Evolutionary conservation across 2,329 filamentous ascomycete species (phyloP).

Genomic region (Exophiala calicioides): DNA sequence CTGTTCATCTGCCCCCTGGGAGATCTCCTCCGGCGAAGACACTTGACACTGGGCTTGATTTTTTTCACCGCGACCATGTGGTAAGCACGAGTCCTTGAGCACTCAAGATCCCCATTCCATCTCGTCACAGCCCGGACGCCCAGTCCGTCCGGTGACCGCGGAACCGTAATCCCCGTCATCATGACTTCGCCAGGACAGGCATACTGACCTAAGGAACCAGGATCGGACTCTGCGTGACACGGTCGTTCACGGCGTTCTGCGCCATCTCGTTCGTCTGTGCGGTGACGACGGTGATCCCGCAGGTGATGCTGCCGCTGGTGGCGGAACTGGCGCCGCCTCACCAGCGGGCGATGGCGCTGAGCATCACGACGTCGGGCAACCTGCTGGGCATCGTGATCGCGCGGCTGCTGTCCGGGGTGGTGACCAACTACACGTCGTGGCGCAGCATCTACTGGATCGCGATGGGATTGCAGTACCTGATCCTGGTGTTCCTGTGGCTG

Average conservation of each 20-base stretch:
- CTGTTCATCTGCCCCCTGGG: slow-evolving; percentile 75
- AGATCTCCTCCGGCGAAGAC: slow-evolving; percentile 66
- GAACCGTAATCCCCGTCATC: too few species aligned
- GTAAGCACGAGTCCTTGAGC: slow-evolving; percentile 45
- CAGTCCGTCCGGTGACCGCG: too few species aligned
- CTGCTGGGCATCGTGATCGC: slow-evolving; percentile 76
- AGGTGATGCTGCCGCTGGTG: slow-evolving; percentile 77
- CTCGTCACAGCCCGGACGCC: not conserved
- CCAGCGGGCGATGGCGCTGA: slow-evolving; percentile 68
- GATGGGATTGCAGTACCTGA: slow-evolving; percentile 68
- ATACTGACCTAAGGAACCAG: too few species aligned
- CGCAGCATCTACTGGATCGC: slow-evolving; percentile 77
- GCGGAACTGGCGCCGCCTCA: slow-evolving; percentile 73
- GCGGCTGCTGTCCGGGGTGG: slow-evolving; percentile 71
- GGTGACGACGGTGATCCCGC: slow-evolving; percentile 78
- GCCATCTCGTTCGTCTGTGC: slow-evolving; percentile 71
- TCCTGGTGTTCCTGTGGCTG: slow-evolving; percentile 65
- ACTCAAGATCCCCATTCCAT: not conserved
- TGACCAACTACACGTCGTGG: slow-evolving; percentile 74
- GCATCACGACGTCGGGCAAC: slow-evolving; percentile 73
- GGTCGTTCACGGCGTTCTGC: slow-evolving; percentile 64
- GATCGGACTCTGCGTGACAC: slow-evolving; percentile 69
- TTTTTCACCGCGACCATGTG: slow-evolving; percentile 67
- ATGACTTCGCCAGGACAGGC: too few species aligned
- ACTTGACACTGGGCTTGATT: slow-evolving; percentile 66